Percentiles rank a stretch among this genome's conserved stretches.
Evolutionary conservation across 495 filamentous ascomycete genomes (phyloP).

Genomic region (Talaromyces ruber): DNA sequence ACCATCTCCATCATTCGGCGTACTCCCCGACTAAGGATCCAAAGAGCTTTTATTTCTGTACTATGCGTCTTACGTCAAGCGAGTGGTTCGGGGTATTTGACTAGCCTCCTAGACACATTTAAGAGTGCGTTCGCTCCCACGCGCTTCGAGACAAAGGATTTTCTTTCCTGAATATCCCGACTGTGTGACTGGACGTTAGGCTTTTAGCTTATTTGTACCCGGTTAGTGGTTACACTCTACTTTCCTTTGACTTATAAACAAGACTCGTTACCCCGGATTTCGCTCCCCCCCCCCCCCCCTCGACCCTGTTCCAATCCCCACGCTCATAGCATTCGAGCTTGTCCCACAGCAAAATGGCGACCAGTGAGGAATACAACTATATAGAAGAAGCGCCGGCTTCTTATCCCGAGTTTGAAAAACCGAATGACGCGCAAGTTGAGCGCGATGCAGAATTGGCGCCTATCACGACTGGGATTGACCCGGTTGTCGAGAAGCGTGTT

Average conservation of each 20-base stretch:
- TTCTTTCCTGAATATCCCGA: neutral
- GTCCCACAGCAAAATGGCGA: neutral
- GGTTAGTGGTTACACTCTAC: neutral
- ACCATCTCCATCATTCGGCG: neutral
- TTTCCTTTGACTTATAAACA: neutral
- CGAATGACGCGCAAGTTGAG: neutral
- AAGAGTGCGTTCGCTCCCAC: neutral
- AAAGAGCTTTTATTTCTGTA: neutral
- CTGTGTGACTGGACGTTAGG: neutral
- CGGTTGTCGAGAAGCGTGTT: constrained; percentile 46
- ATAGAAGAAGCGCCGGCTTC: neutral
- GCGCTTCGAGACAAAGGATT: neutral
- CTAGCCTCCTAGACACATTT: neutral
- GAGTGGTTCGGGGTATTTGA: neutral
- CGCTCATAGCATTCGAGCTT: neutral
- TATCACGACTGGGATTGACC: constrained; percentile 26
- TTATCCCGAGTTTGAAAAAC: neutral
- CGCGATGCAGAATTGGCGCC: neutral
- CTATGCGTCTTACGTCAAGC: neutral
- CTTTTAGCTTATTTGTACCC: neutral
- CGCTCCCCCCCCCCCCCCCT: neutral
- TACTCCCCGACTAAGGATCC: neutral
- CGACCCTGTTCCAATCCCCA: neutral
- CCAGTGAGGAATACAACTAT: neutral
- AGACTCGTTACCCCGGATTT: neutral